Conservation (phyloP, 225 moss, liverwort and hornwort genomes). For the Pseudisothecium myosuroides region DNA sequence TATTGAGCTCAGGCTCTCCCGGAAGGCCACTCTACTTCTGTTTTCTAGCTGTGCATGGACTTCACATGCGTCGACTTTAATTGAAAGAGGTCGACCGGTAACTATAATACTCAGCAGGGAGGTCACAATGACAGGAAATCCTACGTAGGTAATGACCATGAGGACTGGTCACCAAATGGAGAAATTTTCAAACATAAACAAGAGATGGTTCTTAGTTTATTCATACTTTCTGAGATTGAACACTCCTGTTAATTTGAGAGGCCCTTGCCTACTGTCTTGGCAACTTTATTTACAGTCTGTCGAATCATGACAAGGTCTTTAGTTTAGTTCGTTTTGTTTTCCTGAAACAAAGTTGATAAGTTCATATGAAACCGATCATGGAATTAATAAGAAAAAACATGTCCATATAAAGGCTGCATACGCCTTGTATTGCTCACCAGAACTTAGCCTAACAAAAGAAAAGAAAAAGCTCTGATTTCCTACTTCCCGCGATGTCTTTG, state of each 20-base stretch:
- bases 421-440: not conserved
- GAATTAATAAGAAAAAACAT: not conserved
- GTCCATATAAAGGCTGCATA: not conserved
- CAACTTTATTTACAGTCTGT: not conserved
- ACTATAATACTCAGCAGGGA: not conserved
- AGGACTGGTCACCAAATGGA: not conserved
- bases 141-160: not conserved
- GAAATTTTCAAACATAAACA: not conserved
- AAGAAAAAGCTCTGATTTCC: not conserved
- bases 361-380: not conserved
- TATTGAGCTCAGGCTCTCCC: not conserved
- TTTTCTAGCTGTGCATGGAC: not conserved
- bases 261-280: not conserved
- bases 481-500: conserved; percentile 14
- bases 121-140: not conserved
- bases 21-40: not conserved
- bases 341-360: not conserved
- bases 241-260: not conserved
- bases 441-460: not conserved
- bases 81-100: not conserved
- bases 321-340: not conserved
- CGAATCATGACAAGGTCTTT: not conserved
- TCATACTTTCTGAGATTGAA: not conserved
- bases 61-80: not conserved
- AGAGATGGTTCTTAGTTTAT: not conserved